Evolutionary conservation across 352 stramenopile genomes (phyloP).

Genomic region (Globisporangium megalacanthum): DNA sequence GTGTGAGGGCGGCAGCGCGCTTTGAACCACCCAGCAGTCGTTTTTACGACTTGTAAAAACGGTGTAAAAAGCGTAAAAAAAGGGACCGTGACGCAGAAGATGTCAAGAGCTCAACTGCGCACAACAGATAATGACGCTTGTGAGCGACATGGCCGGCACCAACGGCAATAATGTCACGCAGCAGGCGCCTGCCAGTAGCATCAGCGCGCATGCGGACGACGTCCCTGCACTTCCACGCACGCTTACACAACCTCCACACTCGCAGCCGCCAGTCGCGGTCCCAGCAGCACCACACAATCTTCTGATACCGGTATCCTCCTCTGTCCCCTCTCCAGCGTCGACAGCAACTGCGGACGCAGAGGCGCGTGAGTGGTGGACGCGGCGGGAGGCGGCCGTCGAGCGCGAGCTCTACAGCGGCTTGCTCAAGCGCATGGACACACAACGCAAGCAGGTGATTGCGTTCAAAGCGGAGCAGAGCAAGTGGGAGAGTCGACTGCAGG

Average conservation of each 20-base stretch:
- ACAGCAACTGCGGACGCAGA: slow-evolving; percentile 16
- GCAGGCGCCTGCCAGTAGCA: too few relatives aligned
- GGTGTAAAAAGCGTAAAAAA: too few relatives aligned
- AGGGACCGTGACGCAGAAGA: too few relatives aligned
- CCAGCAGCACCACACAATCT: neutral
- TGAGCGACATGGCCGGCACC: too few relatives aligned
- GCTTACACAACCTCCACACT: neutral
- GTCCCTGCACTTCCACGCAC: neutral
- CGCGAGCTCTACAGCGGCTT: slow-evolving; percentile 42
- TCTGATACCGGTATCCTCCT: neutral
- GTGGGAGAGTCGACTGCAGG: slow-evolving; percentile 67
- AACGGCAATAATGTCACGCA: too few relatives aligned
- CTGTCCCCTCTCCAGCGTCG: neutral
- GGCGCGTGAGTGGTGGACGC: slow-evolving; percentile 57
- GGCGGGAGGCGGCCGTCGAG: slow-evolving; percentile 45
- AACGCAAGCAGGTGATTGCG: slow-evolving; percentile 62
- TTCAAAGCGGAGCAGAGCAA: slow-evolving; percentile 83
- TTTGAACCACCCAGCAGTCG: too few relatives aligned
- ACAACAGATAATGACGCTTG: too few relatives aligned
- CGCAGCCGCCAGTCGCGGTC: neutral
- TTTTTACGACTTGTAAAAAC: too few relatives aligned
- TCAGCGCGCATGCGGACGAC: too few relatives aligned
- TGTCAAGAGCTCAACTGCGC: too few relatives aligned
- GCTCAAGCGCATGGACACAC: slow-evolving; percentile 66
- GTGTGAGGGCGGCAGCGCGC: too few relatives aligned